Conservation (phyloP, 495 filamentous ascomycete species). For the Amphirosellinia nigrospora region DNA sequence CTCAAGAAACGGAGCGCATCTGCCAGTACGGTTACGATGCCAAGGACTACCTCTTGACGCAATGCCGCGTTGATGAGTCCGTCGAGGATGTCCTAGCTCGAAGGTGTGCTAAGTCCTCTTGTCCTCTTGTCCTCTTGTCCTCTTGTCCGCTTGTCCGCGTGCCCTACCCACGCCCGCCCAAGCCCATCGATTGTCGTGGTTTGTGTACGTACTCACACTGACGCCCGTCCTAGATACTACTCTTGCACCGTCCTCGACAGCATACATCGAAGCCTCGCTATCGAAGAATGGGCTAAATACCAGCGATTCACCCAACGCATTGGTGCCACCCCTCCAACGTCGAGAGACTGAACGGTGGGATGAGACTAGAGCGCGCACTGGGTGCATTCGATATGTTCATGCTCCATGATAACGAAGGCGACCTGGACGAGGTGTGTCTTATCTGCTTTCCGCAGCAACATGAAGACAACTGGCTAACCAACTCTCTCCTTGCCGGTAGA, state of each 20-base stretch:
- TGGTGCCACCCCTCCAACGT: slow-evolving; percentile 41
- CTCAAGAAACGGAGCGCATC: slow-evolving; percentile 73
- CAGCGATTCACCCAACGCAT: slow-evolving; percentile 46
- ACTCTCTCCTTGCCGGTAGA: slow-evolving; percentile 46
- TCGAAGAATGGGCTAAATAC: slow-evolving; percentile 73
- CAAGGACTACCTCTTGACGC: slow-evolving; percentile 79
- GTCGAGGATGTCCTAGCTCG: slow-evolving; percentile 79
- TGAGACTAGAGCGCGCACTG: slow-evolving; percentile 73
- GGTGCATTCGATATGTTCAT: slow-evolving; percentile 89
- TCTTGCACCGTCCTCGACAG: slow-evolving; percentile 72
- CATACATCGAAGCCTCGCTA: slow-evolving; percentile 80
- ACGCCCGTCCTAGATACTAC: slow-evolving; percentile 66
- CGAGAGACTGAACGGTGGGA: slow-evolving; percentile 40
- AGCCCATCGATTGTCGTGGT: background rate
- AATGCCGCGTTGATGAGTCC: slow-evolving; percentile 63
- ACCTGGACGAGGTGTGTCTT: slow-evolving; percentile 70
- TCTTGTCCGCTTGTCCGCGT: no score
- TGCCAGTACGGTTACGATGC: slow-evolving; percentile 80
- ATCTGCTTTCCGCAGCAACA: background rate
- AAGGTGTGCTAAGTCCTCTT: slow-evolving; percentile 58
- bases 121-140: no score
- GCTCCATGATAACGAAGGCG: slow-evolving; percentile 69
- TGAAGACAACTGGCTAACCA: slow-evolving; percentile 14
- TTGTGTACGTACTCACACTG: slow-evolving; percentile 25
- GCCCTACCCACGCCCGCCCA: background rate